Evolutionary conservation across 2,329 filamentous ascomycete species (phyloP), one percentile per base, ranked within the genome.

Genomic region (Colletotrichum liaoningense): DNA sequence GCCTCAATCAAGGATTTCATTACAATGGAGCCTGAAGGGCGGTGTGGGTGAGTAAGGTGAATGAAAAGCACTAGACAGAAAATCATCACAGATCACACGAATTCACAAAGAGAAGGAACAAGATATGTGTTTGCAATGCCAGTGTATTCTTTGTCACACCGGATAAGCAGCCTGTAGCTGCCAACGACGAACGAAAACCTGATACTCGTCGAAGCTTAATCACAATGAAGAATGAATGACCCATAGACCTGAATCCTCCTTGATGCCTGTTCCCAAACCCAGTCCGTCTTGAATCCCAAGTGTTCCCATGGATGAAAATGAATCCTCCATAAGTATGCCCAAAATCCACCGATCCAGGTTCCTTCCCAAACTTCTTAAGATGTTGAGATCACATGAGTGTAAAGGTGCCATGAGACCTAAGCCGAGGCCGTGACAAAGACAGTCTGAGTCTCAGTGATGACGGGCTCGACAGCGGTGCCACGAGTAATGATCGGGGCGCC

Each of bases 1-100:
- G 4, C 26, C 26, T 8, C 19, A 0, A 0, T n/a, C 16, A 22
- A 8, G 19, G 5, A 19, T 0, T n/a, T 49, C 8, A 4, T 5
- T 5, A 5, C 16, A 4, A n/a, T n/a, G 14, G 35, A 16, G 14
- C 38, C 38, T 42, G 2, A 1, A 7, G 2, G 42, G 42, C 19
- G 42, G 8, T 49, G 16, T n/a, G 8, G 19, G 42, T 49, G 42
- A 7, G 5, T 4, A 5, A 7, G 14, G 42, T 46, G 6, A 46
- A 19, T 2, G 19, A n/a, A 7, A 46, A 46, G 5, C 12, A 26
- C 38, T 14, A 19, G 5, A 19, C 16, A 6, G 42, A 8, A 38
- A 38, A 12, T 5, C 12, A 38, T 38, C 35, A 35, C 33, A 35
- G 33, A 11, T 35, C 4, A 38, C 12, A 19, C 38, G 19, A 14